Conservation (phyloP, 2,329 filamentous ascomycete species). For the Xylariaceae sp. region DNA sequence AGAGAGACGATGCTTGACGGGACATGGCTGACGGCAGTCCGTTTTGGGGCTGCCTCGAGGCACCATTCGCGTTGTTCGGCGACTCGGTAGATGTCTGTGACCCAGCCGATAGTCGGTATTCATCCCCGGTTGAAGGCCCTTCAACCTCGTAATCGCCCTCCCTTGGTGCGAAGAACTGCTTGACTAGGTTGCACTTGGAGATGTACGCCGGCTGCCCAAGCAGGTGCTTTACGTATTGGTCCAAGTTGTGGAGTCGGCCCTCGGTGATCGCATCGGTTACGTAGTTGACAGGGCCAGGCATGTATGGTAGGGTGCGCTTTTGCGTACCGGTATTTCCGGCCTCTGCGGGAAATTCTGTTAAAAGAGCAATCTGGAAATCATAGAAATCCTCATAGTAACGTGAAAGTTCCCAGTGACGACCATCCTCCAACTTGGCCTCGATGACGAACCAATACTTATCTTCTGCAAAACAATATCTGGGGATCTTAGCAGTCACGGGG, state of each 20-base stretch:
- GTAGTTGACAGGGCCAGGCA: conserved; percentile 96
- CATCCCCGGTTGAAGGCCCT: conserved; percentile 54
- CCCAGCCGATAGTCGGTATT: conserved; percentile 68
- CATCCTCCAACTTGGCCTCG: conserved; percentile 84
- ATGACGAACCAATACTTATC: conserved; percentile 99
- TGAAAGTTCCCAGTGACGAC: conserved; percentile 85
- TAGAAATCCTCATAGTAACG: conserved; percentile 98
- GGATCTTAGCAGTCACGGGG: conserved; percentile 78
- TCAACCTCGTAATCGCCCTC: conserved; percentile 94
- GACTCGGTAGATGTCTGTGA: conserved; percentile 65
- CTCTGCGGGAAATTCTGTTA: conserved; percentile 87
- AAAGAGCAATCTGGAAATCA: conserved; percentile 92
- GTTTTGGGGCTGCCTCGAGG: conserved; percentile 41
- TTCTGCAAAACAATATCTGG: conserved; percentile 90
- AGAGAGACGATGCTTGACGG: conserved; percentile 44
- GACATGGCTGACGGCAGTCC: conserved; percentile 36
- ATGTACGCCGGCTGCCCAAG: conserved; percentile 80
- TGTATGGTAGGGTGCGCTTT: conserved; percentile 83
- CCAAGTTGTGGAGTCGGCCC: conserved; percentile 83
- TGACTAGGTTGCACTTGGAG: conserved; percentile 74
- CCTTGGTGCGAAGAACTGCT: conserved; percentile 83
- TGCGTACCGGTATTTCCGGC: conserved; percentile 79
- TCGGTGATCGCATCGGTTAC: conserved; percentile 98
- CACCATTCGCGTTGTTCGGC: conserved; percentile 40
- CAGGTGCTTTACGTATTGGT: conserved; percentile 92